A percentile compares a stretch with the other conserved stretches of the same genome.
phyloP scores from a whole-genome alignment of 2,329 filamentous ascomycete species.

The Claviceps sp. region DNA sequence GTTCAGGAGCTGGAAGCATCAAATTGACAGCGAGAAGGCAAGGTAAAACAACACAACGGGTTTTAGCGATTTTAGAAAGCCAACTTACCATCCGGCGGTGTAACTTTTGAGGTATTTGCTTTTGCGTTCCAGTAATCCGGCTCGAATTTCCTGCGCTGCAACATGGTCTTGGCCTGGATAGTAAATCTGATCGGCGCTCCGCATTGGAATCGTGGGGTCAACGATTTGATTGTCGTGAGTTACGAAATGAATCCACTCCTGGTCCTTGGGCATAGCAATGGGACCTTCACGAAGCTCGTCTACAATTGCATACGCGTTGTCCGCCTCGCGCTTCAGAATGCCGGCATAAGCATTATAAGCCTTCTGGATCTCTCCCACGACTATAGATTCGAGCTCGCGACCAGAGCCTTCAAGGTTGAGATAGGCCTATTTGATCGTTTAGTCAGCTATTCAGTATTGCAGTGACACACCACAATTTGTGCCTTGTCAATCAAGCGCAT shows the following conservation, averaged over 20 bases:
- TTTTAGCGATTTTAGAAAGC: background rate
- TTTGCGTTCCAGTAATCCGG: conserved; percentile 89
- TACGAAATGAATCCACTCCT: conserved; percentile 81
- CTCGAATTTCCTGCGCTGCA: conserved; percentile 69
- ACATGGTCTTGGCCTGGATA: conserved; percentile 86
- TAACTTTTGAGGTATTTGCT: conserved; percentile 98
- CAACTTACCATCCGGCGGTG: conserved; percentile 74
- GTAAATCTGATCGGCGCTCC: conserved; percentile 67
- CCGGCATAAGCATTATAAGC: conserved; percentile 89
- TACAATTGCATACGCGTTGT: conserved; percentile 62
- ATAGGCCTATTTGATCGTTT: conserved; percentile 50
- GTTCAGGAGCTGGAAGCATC: conserved; percentile 5
- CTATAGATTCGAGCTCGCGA: conserved; percentile 87
- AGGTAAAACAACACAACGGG: background rate
- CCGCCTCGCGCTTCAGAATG: conserved; percentile 83
- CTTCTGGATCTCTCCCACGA: conserved; percentile 95
- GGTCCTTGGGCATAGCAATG: conserved; percentile 84
- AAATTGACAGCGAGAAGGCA: background rate
- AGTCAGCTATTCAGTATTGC: background rate
- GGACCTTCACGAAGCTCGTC: conserved; percentile 75
- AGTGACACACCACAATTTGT: background rate
- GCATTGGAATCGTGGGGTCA: conserved; percentile 66
- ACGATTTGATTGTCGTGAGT: conserved; percentile 73
- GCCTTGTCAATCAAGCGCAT: background rate
- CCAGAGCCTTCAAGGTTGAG: conserved; percentile 90